Base-by-base conservation (phyloP, 345 rosid species). In the Pistacia vera region DNA sequence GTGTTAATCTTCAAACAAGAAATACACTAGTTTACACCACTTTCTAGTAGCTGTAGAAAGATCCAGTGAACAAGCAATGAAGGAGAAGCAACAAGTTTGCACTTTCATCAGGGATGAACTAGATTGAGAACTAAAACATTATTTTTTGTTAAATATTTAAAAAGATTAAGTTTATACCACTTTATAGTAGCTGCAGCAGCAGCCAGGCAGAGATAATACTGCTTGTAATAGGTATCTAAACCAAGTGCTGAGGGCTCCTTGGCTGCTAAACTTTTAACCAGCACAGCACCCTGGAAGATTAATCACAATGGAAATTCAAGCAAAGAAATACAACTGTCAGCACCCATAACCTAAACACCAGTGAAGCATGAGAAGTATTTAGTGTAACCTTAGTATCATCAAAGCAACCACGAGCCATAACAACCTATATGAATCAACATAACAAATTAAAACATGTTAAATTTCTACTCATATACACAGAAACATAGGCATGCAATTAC, bases 231-330 rank as follows among this genome's bases (percentile, higher is more conserved):
- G 70, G 87, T 88, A 84, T 91, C 99, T 77, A 93, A 84, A 70
- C 98, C 97, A 84, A 92, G 97, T 0, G 93, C 97, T 30, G 93
- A 91, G 77, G 99, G 97, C 77, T 93, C 97, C 84, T 83, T 88
- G 11, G 97, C 93, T 38, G 98, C 91, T 83, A 96, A 78, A 80
- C 86, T 92, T 82, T 92, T 95, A 67, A 93, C 80, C 68, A 96
- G 76, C 78, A 91, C 79, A 48, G 97, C 97, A 62, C 99, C 98
- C 99, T 96, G 89, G 66, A 79, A 76, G 76, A 77, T 55, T 52
- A 75, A 70, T 58, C 70, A 84, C 75, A 75, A 77, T 66, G 17
- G 14, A 79, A 78, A 72, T 57, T 71, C 77, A 73, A 62, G 22
- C n/a, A 75, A 78, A 57, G 64, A 79, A 8, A 78, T 16, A 35